A percentile compares a stretch with the other conserved stretches of the same genome.
phyloP scores from a whole-genome alignment of 257 asterid genomes.

The Echites panduratus region DNA sequence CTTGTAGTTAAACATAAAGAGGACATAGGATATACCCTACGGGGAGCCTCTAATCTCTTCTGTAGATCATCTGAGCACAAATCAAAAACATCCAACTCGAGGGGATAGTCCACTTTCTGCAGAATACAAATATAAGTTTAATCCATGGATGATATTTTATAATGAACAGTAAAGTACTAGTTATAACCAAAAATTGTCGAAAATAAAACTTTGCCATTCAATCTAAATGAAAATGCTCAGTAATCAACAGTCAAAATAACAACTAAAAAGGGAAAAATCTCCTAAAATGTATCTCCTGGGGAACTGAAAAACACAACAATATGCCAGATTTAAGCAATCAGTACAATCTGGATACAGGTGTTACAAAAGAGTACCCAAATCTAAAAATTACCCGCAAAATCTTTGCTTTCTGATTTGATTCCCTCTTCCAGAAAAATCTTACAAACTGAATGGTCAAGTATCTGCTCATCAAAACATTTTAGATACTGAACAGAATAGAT shows the following conservation, averaged over 20 bases:
- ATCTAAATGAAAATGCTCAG: not conserved
- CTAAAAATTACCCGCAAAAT: conserved; percentile 72
- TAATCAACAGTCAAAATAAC: not conserved
- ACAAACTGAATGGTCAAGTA: conserved; percentile 94
- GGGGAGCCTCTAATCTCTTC: conserved; percentile 82
- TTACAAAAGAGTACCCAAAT: conserved; percentile 7
- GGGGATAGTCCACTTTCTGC: conserved; percentile 99
- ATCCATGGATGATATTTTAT: not conserved
- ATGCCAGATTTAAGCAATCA: not conserved
- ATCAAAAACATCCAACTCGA: conserved; percentile 86
- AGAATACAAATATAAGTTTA: conserved; percentile 3
- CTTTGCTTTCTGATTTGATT: conserved; percentile 97
- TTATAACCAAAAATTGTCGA: not conserved
- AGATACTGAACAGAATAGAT: not conserved
- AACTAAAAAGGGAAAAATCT: not conserved
- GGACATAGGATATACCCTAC: conserved; percentile 49
- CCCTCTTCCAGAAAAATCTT: conserved; percentile 99
- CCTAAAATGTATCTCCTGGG: too few relatives aligned
- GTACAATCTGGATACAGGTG: not conserved
- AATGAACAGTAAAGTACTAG: not conserved
- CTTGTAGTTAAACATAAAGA: conserved; percentile 6
- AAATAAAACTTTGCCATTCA: not conserved
- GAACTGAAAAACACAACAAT: not conserved
- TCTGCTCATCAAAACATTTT: conserved; percentile 32
- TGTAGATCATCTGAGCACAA: conserved; percentile 86